Conservation (phyloP, 768 basidiomycete species). For the Pulveroboletus frians region DNA sequence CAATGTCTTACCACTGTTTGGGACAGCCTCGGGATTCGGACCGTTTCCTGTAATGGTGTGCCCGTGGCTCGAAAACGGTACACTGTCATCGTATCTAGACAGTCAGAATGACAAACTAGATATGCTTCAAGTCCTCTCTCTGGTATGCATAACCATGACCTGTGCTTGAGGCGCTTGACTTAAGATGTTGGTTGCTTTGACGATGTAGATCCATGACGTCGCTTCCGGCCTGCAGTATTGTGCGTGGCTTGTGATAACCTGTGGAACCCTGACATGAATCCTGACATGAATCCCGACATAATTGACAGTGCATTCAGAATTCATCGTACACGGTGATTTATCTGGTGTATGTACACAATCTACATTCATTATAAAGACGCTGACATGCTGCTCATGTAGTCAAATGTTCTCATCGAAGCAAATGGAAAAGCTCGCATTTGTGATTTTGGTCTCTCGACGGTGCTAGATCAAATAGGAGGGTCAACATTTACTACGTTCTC, state of each 20-base stretch:
- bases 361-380: too few relatives aligned
- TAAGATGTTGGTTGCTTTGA: neutral
- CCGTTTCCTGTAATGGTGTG: neutral
- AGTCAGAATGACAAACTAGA: neutral
- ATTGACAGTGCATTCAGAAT: neutral
- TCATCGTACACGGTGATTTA: too few relatives aligned
- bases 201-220: neutral
- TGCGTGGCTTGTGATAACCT: neutral
- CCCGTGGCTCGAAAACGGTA: neutral
- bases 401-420: too few relatives aligned
- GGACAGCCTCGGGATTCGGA: neutral
- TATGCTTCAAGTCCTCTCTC: neutral
- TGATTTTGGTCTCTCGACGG: too few relatives aligned
- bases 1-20: neutral
- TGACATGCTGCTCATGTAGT: too few relatives aligned
- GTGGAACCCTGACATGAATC: neutral
- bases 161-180: too few relatives aligned
- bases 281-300: neutral
- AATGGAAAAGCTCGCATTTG: too few relatives aligned
- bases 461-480: neutral
- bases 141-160: neutral
- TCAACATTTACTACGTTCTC: conserved; percentile 4
- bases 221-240: neutral
- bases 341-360: too few relatives aligned
- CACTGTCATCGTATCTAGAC: neutral